Percentiles rank a stretch among this genome's conserved stretches.
Evolutionary conservation across 495 filamentous ascomycete species (phyloP).

Genomic region (Aspergillus nidulans): DNA sequence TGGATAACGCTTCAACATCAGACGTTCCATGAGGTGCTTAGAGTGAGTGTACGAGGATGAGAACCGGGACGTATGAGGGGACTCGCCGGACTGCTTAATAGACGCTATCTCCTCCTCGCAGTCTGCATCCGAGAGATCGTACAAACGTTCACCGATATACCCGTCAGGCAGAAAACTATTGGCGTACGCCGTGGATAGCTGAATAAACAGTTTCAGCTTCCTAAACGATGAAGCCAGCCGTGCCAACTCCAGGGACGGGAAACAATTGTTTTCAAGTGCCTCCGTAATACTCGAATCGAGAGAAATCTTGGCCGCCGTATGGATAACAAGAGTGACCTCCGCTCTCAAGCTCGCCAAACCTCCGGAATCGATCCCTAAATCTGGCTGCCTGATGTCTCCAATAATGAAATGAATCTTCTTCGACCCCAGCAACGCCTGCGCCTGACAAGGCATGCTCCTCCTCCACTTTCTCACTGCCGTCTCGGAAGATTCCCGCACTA

Average conservation of each 20-base stretch:
- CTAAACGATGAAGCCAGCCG: constrained; percentile 27
- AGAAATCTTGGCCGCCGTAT: constrained; percentile 34
- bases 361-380: constrained; percentile 25
- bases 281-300: constrained; percentile 28
- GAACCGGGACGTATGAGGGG: constrained; percentile 23
- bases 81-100: constrained; percentile 18
- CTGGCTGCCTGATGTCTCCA: constrained; percentile 27
- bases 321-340: constrained; percentile 35
- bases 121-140: constrained; percentile 24
- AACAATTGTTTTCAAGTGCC: constrained; percentile 36
- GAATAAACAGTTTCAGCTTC: constrained; percentile 31
- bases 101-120: constrained; percentile 32
- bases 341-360: constrained; percentile 19
- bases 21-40: constrained; percentile 38
- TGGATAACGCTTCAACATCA: constrained; percentile 27
- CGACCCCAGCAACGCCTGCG: constrained; percentile 24
- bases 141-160: constrained; percentile 26
- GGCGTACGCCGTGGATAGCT: constrained; percentile 33
- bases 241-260: constrained; percentile 33
- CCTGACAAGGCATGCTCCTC: constrained; percentile 31
- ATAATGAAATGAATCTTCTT: constrained; percentile 29
- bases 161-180: constrained; percentile 39
- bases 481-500: constrained; percentile 26
- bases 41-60: constrained; percentile 35
- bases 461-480: constrained; percentile 30